Conservation (phyloP, 352 stramenopile genomes). For the Globisporangium spinosum region DNA sequence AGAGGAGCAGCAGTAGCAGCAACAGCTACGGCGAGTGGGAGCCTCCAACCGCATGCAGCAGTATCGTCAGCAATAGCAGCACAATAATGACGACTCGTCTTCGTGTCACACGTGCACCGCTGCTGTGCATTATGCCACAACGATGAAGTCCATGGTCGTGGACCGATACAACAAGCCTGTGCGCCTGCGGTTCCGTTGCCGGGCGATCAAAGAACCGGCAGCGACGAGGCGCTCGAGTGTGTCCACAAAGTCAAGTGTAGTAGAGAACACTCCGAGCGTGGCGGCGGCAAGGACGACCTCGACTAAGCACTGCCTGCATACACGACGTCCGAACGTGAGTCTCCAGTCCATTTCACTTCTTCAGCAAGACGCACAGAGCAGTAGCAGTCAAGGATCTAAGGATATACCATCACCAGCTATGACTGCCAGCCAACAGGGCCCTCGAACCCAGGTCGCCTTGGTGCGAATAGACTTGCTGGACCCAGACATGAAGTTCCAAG, state of each 20-base stretch:
- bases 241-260: neutral
- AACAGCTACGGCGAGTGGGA: neutral
- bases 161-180: slow-evolving; percentile 21
- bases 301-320: slow-evolving; percentile 9
- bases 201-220: slow-evolving; percentile 5
- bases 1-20: neutral
- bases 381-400: neutral
- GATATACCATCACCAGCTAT: neutral
- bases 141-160: slow-evolving; percentile 15
- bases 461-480: slow-evolving; percentile 53
- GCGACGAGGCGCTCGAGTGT: slow-evolving; percentile 4
- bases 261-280: too few relatives aligned
- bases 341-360: slow-evolving; percentile 16
- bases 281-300: neutral
- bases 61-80: neutral
- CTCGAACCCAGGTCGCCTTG: slow-evolving; percentile 23
- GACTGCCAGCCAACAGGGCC: neutral
- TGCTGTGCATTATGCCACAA: neutral
- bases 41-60: slow-evolving; percentile 4
- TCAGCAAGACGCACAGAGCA: neutral
- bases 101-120: too few relatives aligned
- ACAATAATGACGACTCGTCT: neutral
- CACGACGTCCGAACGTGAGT: slow-evolving; percentile 4
- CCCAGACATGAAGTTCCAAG: slow-evolving; percentile 58
- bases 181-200: slow-evolving; percentile 21